A percentile compares a stretch with the other conserved stretches of the same genome.
These are phyloP conservation scores for Phylloporus sp. DNA, from an alignment of 768 basidiomycete species.

Conservation along the genomic window DNA sequence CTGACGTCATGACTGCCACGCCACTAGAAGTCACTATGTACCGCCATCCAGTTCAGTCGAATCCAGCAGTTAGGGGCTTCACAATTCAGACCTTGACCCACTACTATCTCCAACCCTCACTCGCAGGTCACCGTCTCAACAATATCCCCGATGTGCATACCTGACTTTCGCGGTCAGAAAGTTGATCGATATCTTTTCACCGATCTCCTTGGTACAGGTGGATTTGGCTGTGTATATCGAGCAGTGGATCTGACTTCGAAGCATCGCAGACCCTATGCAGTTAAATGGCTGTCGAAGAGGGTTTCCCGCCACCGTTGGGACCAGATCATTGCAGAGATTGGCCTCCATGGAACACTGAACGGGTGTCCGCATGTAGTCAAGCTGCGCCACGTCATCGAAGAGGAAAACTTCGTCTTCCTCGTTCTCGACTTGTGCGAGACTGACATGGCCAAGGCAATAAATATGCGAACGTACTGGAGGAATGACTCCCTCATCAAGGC, in stretches of 20 bases:
- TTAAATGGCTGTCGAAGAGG: background rate
- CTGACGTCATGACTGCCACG: too few relatives aligned
- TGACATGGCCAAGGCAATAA: background rate
- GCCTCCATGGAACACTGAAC: background rate
- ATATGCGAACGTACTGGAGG: background rate
- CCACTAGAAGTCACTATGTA: too few relatives aligned
- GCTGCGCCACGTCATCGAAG: background rate
- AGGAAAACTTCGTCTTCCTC: background rate
- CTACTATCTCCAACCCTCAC: too few relatives aligned
- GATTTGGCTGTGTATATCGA: background rate
- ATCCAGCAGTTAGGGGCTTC: too few relatives aligned
- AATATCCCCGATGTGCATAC: background rate
- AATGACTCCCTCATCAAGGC: background rate
- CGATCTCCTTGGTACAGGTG: background rate
- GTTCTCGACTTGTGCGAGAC: conserved; percentile 1
- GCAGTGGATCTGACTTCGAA: background rate
- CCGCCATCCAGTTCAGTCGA: too few relatives aligned
- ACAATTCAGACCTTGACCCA: too few relatives aligned
- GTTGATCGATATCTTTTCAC: background rate
- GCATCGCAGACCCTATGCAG: background rate
- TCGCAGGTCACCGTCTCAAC: too few relatives aligned
- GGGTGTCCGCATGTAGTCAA: background rate
- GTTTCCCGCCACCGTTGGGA: background rate
- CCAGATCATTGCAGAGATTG: background rate
- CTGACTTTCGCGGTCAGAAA: background rate